These are phyloP conservation scores for Cornus controversa DNA, from an alignment of 148 eudicot genomes.

Conservation along the genomic window DNA sequence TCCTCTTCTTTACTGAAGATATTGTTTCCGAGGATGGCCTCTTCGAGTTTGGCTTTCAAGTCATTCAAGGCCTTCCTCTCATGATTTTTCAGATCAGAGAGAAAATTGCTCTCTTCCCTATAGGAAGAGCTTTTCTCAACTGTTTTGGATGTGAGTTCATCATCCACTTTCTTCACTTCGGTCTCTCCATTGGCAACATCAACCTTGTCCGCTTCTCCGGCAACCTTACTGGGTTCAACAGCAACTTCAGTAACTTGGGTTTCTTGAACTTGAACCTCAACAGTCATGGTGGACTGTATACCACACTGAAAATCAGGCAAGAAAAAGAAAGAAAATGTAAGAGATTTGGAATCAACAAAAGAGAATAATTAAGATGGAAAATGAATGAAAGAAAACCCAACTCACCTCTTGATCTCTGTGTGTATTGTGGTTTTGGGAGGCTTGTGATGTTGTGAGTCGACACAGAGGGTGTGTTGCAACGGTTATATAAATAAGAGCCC, in stretches of 20 bases:
- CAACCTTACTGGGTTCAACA: slow-evolving; percentile 8
- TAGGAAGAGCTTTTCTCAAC: slow-evolving; percentile 52
- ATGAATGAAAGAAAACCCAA: slow-evolving; percentile 4
- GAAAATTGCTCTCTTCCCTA: slow-evolving; percentile 62
- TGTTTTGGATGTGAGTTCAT: slow-evolving; percentile 16
- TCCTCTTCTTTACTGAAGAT: slow-evolving; percentile 26
- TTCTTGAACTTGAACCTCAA: slow-evolving; percentile 30
- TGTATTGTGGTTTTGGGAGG: too few relatives aligned
- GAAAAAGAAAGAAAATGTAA: neutral
- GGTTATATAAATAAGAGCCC: slow-evolving; percentile 26
- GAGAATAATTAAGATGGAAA: neutral
- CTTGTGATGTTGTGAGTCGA: too few relatives aligned
- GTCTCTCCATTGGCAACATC: slow-evolving; percentile 7
- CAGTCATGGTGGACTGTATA: slow-evolving; percentile 26
- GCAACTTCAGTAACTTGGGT: slow-evolving; percentile 29
- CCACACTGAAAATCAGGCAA: slow-evolving; percentile 1
- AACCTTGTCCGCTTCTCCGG: neutral
- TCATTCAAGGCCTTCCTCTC: slow-evolving; percentile 56
- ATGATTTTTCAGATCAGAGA: slow-evolving; percentile 50
- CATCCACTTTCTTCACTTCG: neutral
- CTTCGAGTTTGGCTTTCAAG: slow-evolving; percentile 49
- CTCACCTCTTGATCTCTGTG: neutral
- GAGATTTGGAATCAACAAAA: neutral
- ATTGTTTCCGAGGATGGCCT: slow-evolving; percentile 41
- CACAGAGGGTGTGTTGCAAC: slow-evolving; percentile 14